Evolutionary conservation across 139 green algal species (phyloP).

Genomic region (Chlamydomonas sp.): DNA sequence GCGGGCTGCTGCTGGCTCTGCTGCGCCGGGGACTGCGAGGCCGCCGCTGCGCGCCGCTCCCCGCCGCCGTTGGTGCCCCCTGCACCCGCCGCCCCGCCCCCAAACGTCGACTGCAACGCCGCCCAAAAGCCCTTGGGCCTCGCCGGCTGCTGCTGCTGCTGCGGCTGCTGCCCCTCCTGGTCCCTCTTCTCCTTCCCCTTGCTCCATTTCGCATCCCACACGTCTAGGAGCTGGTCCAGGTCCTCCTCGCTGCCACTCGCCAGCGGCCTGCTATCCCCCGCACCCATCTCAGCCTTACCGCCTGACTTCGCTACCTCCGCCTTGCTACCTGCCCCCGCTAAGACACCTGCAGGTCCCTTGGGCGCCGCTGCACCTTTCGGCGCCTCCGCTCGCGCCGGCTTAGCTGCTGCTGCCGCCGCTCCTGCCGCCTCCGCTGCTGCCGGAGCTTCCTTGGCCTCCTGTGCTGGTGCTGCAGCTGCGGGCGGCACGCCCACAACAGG

Average conservation of each 20-base stretch:
- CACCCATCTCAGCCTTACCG: background rate
- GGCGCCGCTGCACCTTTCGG: background rate
- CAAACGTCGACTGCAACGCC: background rate
- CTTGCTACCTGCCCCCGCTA: too few species aligned
- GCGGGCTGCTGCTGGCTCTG: background rate
- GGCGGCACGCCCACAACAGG: too few species aligned
- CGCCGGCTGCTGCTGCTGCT: background rate
- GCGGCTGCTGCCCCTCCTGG: background rate
- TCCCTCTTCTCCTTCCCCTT: background rate
- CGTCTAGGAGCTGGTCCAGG: background rate
- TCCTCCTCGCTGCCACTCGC: background rate
- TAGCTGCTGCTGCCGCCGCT: background rate
- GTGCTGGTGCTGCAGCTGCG: too few species aligned
- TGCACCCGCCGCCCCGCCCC: background rate
- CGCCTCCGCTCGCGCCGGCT: background rate
- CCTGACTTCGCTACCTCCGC: background rate
- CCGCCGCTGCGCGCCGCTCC: background rate
- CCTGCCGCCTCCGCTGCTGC: background rate
- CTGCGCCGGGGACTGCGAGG: background rate
- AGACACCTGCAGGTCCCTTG: too few species aligned
- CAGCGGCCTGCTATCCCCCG: background rate
- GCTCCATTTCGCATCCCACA: slow-evolving; percentile 22
- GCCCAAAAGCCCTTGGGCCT: background rate
- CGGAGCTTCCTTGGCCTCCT: background rate
- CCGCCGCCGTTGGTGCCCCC: background rate